Evolutionary conservation across 257 asterid species (phyloP).

Genomic region (Solanum pinnatisectum): DNA sequence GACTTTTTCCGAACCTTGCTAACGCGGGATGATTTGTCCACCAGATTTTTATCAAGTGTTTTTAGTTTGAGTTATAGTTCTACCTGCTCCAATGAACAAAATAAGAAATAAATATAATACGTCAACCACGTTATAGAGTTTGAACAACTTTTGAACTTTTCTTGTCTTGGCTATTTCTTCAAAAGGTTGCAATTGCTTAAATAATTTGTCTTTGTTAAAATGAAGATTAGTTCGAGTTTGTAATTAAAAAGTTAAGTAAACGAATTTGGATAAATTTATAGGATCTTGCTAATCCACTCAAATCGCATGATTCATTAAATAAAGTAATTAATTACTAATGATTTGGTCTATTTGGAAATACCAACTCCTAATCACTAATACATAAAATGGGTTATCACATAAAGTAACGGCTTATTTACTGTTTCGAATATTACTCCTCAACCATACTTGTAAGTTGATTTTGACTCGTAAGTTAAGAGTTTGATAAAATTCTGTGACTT

Average conservation of each 20-base stretch:
- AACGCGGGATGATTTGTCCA: not conserved
- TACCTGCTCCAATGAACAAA: conserved; percentile 41
- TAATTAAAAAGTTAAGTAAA: not conserved
- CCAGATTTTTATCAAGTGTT: not conserved
- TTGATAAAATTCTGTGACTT: not conserved
- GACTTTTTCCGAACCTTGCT: not conserved
- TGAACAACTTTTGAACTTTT: not conserved
- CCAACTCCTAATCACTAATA: not conserved
- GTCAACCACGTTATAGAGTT: conserved; percentile 12
- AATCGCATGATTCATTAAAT: not conserved
- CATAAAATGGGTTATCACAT: not conserved
- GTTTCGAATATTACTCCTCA: not conserved
- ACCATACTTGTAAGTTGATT: not conserved
- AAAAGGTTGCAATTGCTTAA: not conserved
- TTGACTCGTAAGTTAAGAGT: not conserved
- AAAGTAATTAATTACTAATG: not conserved
- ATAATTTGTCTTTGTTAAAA: not conserved
- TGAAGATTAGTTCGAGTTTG: not conserved
- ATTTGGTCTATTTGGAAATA: not conserved
- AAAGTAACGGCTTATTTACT: not conserved
- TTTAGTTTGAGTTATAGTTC: conserved; percentile 33
- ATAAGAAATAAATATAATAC: not conserved
- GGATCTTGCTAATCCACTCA: not conserved
- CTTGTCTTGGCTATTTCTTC: not conserved
- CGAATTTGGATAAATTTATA: not conserved